Percentiles rank a stretch among this genome's conserved stretches.
These are phyloP conservation scores for Allantophomopsis cytisporea DNA, from an alignment of 2,329 filamentous ascomycete genomes.

Conservation along the genomic window DNA sequence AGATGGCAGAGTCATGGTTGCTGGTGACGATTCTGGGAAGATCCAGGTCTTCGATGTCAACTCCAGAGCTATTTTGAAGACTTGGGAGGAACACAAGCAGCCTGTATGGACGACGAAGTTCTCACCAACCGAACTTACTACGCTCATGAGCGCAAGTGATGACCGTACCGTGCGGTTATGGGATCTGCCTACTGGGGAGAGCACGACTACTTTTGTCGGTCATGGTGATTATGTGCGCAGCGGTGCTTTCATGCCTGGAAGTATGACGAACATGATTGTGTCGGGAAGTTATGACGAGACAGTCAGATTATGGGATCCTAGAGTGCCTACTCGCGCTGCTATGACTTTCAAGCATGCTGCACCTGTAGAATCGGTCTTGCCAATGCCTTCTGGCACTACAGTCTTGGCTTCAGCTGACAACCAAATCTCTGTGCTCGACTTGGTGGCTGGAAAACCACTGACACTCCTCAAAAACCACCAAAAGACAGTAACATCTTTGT, in stretches of 20 bases:
- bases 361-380: slow-evolving; percentile 76
- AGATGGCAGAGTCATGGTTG: slow-evolving; percentile 80
- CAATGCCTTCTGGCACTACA: slow-evolving; percentile 75
- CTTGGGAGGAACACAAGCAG: slow-evolving; percentile 89
- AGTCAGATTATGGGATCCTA: slow-evolving; percentile 85
- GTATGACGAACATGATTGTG: slow-evolving; percentile 57
- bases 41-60: slow-evolving; percentile 92
- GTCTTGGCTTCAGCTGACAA: slow-evolving; percentile 76
- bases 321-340: slow-evolving; percentile 54
- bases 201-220: slow-evolving; percentile 66
- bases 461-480: slow-evolving; percentile 88
- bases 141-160: slow-evolving; percentile 79
- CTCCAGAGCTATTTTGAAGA: slow-evolving; percentile 84
- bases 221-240: slow-evolving; percentile 88
- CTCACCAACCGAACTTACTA: slow-evolving; percentile 78
- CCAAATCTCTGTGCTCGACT: slow-evolving; percentile 79
- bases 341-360: slow-evolving; percentile 95
- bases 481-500: slow-evolving; percentile 87
- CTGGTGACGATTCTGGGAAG: slow-evolving; percentile 80
- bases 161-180: slow-evolving; percentile 87
- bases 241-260: slow-evolving; percentile 71
- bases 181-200: slow-evolving; percentile 75
- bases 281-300: slow-evolving; percentile 93
- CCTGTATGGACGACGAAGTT: slow-evolving; percentile 87
- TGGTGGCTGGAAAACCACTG: slow-evolving; percentile 80